Base-by-base conservation (phyloP, 2,329 filamentous ascomycete species). In the Fusarium sp. region DNA sequence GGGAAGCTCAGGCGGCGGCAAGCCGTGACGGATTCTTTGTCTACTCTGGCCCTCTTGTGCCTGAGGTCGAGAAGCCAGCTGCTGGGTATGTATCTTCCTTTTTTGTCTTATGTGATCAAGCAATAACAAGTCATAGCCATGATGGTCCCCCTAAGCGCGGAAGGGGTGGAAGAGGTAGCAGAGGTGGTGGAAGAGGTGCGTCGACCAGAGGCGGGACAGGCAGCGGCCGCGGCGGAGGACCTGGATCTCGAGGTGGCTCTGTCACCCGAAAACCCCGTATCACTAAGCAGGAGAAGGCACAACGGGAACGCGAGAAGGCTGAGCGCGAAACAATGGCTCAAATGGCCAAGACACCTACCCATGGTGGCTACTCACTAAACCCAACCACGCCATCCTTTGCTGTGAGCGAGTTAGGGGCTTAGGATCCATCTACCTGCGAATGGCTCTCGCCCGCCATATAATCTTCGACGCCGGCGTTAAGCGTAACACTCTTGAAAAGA, bases 11-110 rank as follows among this genome's bases (percentile, higher is more conserved):
- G 79, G 95, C 95, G 11, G 94, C 95, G 9, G 95, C 96, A 51
- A 95, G 94, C 74, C 94, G 95, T 76, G 96, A 98, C 79, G 96
- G 96, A 3, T 99, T 98, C 84, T 99, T 98, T 80, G 96, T 99
- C 4, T 99, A 98, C 82, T 97, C 94, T 68, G 96, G 96, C 7
- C 95, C 95, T 14, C 85, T 99, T 51, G 89, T 98, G 27, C 93
- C 93, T 10, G 94, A 97, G 82, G 93, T 92, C 27, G 93, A 97
- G 83, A 95, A 96, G 82, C 87, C 88, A 39, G 82, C 85, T 73
- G 80, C 82, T 63, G 85, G 84, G 86, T 88, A 86, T 72, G 86
- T 86, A 63, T 48, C 37, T 56, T 42, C 18, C 4, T 33, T 58
- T 14, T 31, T 57, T 35, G 29, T 21, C 55, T 9, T 46, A 46